Evolutionary conservation across 1,284 basidiomycete species (phyloP), one percentile per base, ranked within the genome.

Genomic region (Fomitopsis palustris): DNA sequence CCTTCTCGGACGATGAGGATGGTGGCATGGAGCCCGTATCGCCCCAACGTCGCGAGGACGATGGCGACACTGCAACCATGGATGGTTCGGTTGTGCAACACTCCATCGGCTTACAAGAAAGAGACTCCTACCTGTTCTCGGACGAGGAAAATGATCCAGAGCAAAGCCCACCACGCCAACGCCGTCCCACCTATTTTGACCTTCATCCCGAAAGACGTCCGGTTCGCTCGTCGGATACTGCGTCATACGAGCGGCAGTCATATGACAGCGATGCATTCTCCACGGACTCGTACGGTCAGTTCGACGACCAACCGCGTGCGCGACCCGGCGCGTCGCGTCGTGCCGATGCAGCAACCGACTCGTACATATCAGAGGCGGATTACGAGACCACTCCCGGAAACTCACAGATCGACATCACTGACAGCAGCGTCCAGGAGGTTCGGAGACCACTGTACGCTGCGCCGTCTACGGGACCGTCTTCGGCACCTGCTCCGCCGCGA

Each of bases 121-220:
- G 61, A 25, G 58, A 67, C n/a, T 65, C 62, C 3, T 56, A 55
- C 27, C 51, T 58, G 37, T 61, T 72, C 25, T 67, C 72, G 23
- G 75, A 76, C n/a, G 69, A 72, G 29, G 73, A 71, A n/a, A 52
- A 9, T 12, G 73, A 75, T 37, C 12, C 35, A 10, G 68, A 73
- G 63, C 25, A 47, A 61, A 66, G 6, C 12, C 53, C 8, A 45
- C 41, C 10, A 21, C 61, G 19, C 53, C 62, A 58, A 64, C 69
- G 61, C 42, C 77, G 85, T 17, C 53, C 84, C 39, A 85, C 86
- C 0, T 91, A 90, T 70, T 90, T 90, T 69, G 88, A 90, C 67
- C 66, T 89, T 16, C 88, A 91, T 67, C 81, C 81, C 4, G 80
- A 82, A 17, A 77, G 81, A 33, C 71, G 78, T 35, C 76, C 72